Conservation (phyloP, 2,329 filamentous ascomycete species). For the Stachybotrys chlorohalonatus region DNA sequence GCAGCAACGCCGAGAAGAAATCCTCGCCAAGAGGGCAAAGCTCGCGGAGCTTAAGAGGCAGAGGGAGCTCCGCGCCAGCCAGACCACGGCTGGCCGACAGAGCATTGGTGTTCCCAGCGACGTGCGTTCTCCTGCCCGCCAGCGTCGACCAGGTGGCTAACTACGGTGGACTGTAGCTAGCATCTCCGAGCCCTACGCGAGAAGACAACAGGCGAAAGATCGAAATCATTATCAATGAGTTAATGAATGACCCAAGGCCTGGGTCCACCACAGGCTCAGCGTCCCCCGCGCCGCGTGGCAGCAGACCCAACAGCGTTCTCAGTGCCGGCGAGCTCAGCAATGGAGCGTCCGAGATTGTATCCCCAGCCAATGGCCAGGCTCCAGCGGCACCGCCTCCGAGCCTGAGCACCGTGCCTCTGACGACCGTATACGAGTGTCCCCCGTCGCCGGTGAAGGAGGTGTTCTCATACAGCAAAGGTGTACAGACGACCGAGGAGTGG, state of each 20-base stretch:
- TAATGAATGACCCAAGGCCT: constrained; percentile 72
- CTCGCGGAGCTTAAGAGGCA: constrained; percentile 93
- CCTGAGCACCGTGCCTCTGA: constrained; percentile 63
- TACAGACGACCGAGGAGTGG: constrained; percentile 81
- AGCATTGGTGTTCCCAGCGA: constrained; percentile 62
- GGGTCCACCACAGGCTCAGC: constrained; percentile 54
- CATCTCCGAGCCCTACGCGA: constrained; percentile 61
- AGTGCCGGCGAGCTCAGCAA: constrained; percentile 75
- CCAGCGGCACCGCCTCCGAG: constrained; percentile 47
- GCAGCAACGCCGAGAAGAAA: constrained; percentile 88
- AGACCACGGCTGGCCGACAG: constrained; percentile 61
- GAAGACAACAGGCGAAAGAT: constrained; percentile 65
- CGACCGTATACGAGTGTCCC: constrained; percentile 72
- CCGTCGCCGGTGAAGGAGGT: constrained; percentile 71
- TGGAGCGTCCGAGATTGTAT: constrained; percentile 54
- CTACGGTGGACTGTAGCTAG: constrained; percentile 27
- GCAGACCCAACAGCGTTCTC: constrained; percentile 77
- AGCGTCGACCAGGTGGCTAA: constrained; percentile 5
- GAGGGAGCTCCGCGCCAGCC: constrained; percentile 72
- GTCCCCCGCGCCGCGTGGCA: constrained; percentile 60
- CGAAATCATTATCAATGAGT: constrained; percentile 74
- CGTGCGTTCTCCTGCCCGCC: constrained; percentile 39
- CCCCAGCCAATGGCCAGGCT: constrained; percentile 17
- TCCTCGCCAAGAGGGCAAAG: constrained; percentile 92
- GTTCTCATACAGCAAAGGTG: constrained; percentile 93